These are phyloP conservation scores for Mycocentrospora acerina DNA, from an alignment of 2,329 filamentous ascomycete genomes.

Conservation along the genomic window DNA sequence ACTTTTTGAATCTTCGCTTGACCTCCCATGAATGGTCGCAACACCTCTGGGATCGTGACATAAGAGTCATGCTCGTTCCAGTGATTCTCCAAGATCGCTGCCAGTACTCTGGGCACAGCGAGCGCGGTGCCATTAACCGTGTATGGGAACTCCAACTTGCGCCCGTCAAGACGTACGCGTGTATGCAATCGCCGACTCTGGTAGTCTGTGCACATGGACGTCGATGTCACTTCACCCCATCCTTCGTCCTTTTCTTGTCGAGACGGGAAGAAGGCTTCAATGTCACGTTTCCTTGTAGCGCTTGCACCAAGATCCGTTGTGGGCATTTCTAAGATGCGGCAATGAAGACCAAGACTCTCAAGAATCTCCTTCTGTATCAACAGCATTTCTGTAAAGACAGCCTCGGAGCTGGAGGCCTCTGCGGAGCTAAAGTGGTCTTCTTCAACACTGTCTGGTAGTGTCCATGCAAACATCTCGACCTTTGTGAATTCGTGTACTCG, in stretches of 20 bases:
- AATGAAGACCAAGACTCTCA: conserved; percentile 73
- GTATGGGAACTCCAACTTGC: conserved; percentile 73
- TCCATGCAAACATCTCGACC: conserved; percentile 97
- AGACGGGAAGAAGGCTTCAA: conserved; percentile 92
- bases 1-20: conserved; percentile 34
- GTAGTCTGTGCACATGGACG: conserved; percentile 92
- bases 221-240: conserved; percentile 92
- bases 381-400: conserved; percentile 81
- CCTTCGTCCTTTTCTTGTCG: conserved; percentile 66
- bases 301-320: conserved; percentile 84
- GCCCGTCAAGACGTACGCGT: conserved; percentile 57
- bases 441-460: conserved; percentile 55
- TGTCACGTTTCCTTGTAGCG: conserved; percentile 83
- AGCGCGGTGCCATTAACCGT: conserved; percentile 94
- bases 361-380: conserved; percentile 85
- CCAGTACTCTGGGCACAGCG: conserved; percentile 85
- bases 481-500: conserved; percentile 98
- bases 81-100: conserved; percentile 85
- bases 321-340: conserved; percentile 92
- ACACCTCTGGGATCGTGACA: conserved; percentile 74
- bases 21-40: conserved; percentile 80
- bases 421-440: conserved; percentile 36
- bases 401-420: conserved; percentile 47
- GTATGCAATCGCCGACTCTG: conserved; percentile 83
- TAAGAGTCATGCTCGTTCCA: conserved; percentile 72